phyloP scores from a whole-genome alignment of 805 yeast genomes.

The Ogataea philodendri region DNA sequence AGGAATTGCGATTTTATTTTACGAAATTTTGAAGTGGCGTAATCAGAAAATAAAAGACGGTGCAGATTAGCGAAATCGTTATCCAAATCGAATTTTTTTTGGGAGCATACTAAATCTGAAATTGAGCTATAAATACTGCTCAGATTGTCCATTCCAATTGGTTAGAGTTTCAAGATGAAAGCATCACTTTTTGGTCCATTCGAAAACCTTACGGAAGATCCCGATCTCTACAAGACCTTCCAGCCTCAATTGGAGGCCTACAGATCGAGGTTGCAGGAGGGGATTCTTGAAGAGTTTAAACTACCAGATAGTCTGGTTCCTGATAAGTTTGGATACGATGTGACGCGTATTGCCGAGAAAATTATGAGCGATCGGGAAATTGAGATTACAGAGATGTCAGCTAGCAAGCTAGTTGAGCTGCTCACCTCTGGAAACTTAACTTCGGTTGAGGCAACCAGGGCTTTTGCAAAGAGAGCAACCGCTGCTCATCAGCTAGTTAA shows the following conservation, averaged over 20 bases:
- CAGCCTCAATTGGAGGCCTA: constrained; percentile 37
- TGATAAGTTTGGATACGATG: constrained; percentile 23
- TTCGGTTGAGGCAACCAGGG: constrained; percentile 44
- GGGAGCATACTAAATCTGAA: too few relatives aligned
- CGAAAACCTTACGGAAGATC: constrained; percentile 22
- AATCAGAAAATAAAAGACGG: too few relatives aligned
- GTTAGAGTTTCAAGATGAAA: too few relatives aligned
- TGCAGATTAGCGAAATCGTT: too few relatives aligned
- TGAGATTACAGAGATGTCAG: constrained; percentile 43
- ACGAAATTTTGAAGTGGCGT: too few relatives aligned
- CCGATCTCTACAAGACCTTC: constrained; percentile 26
- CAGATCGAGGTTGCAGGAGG: constrained; percentile 26
- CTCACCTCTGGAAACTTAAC: constrained; percentile 40
- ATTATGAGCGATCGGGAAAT: constrained; percentile 37
- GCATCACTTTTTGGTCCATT: constrained; percentile 17
- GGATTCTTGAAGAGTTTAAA: constrained; percentile 28
- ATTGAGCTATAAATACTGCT: too few relatives aligned
- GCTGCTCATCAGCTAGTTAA: constrained; percentile 50
- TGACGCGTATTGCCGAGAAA: constrained; percentile 31
- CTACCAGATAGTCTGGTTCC: constrained; percentile 24
- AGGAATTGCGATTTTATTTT: too few relatives aligned
- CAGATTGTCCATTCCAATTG: too few relatives aligned
- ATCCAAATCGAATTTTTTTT: too few relatives aligned
- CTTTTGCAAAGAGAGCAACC: constrained; percentile 47
- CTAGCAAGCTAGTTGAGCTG: constrained; percentile 31